Base-by-base conservation (phyloP, 768 basidiomycete species). In the Podaxis sp. region DNA sequence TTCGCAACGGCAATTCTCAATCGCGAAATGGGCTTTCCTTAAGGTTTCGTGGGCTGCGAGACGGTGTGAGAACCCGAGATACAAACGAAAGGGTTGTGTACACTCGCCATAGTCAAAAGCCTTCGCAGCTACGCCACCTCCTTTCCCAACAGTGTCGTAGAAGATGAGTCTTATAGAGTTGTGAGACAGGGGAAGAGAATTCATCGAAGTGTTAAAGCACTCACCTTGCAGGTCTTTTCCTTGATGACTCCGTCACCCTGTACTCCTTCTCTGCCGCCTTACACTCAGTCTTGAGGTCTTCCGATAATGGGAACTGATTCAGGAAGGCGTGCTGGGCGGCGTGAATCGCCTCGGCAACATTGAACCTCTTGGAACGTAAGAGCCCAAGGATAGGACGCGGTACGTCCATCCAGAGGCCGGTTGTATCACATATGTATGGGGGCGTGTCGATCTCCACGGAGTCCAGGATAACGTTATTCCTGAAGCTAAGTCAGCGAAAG, bases 271-370 rank as follows among this genome's bases (percentile, higher is more conserved):
- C 87, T 3, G 84, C 75, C 0, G 84, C 84, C 71, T 92, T 93
- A 76, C 95, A 96, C 70, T 96, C 95, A 2, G 93, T 95, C 63
- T 78, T 82, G 37, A 95, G 72, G 61, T 93, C 91, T 33, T 80
- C 77, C 0, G 84, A 82, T 65, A 95, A 76, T 4, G 84, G 77
- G 67, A 93, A 93, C 46, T 85, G 82, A 68, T 93, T 94, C 65
- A 96, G 74, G 67, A 95, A 81, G 0, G 91, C 91, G 70, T 96
- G 95, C 66, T 88, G 81, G 2, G 94, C 93, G 4, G 92, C 84
- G 69, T 96, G 94, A 53, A 96, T 93, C 0, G 88, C 90, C 54
- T 85, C 93, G 0, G 93, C 91, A 0, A 86, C 81, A 63, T 87
- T 84, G 46, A 93, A 81, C 4, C 74, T 76, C 65, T 87, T 86